Evolutionary conservation across 495 filamentous ascomycete genomes (phyloP).

Genomic region (Talaromyces nanjingensis): DNA sequence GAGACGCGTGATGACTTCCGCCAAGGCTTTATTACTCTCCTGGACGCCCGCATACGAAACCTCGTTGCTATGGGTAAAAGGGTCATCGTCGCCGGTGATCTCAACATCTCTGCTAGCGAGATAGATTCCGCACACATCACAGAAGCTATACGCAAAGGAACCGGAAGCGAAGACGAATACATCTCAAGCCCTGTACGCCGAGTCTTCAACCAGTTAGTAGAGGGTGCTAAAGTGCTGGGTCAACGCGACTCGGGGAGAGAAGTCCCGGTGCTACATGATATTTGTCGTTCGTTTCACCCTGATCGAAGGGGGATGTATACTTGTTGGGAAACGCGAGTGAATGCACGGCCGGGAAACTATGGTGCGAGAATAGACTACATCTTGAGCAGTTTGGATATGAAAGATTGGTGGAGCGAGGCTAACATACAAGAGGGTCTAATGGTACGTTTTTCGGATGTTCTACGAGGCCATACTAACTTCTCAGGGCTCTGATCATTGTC

Average conservation of each 20-base stretch:
- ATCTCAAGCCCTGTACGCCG: constrained; percentile 68
- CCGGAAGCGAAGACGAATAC: constrained; percentile 58
- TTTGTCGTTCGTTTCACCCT: constrained; percentile 78
- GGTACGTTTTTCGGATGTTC: constrained; percentile 28
- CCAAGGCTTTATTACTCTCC: constrained; percentile 65
- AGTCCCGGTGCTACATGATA: constrained; percentile 71
- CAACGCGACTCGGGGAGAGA: constrained; percentile 67
- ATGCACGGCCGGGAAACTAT: constrained; percentile 83
- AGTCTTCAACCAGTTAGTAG: constrained; percentile 77
- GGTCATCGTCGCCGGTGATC: constrained; percentile 79
- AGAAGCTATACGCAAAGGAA: constrained; percentile 65
- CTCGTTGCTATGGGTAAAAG: constrained; percentile 71
- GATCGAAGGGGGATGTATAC: constrained; percentile 86
- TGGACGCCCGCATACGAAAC: constrained; percentile 81
- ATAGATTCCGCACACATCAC: constrained; percentile 66
- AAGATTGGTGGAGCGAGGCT: constrained; percentile 74
- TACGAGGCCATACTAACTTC: constrained; percentile 13
- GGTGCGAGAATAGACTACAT: constrained; percentile 92
- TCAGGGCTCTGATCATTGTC: constrained; percentile 91
- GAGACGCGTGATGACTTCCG: constrained; percentile 80
- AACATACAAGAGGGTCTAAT: constrained; percentile 94
- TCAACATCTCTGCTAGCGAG: constrained; percentile 76
- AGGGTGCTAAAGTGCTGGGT: constrained; percentile 62
- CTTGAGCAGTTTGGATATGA: constrained; percentile 73
- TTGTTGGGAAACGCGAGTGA: constrained; percentile 84